Evolutionary conservation across 2,329 filamentous ascomycete genomes (phyloP), one percentile per base, ranked within the genome.

Genomic region (Pseudogymnoascus sp.): DNA sequence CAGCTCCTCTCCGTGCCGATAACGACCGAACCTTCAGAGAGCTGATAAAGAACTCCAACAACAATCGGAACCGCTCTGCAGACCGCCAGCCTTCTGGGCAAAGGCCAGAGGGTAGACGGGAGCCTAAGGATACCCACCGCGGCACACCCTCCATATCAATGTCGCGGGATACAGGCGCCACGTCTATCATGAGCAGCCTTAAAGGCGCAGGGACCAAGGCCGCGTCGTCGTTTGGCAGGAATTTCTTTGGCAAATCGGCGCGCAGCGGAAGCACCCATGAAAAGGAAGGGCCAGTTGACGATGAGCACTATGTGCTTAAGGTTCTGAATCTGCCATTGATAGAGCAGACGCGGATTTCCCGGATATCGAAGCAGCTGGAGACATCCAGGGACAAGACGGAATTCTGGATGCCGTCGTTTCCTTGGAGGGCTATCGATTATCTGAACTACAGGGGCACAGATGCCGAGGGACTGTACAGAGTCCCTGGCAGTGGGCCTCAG

Each of bases 371-470:
- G 75, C 85, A 88, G 31, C 78, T 97, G 45, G 90, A 95, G 71
- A 85, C 89, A 64, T 96, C 92, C 8, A 85, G 87, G 65, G 93
- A 97, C 72, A 97, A 97, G 79, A 97, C 93, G 0, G 93, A 97
- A 71, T 97, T 95, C 72, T 97, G 93, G 93, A 96, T 97, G 92
- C 93, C 93, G 10, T 90, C 92, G 5, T 87, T 97, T 63, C 92
- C 93, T 0, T 97, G 93, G 89, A 83, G 93, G 65, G 95, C 92
- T 63, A 97, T 97, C 67, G 93, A 97, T 76, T 97, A 96, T 73
- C 79, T 97, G 60, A 97, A 97, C 74, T 94, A 92, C 75, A 95
- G 94, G 72, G 91, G 91, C 39, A 94, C 89, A 68, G 92, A 97
- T 70, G 90, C 96, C 39, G 93, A 97, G 74, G 93, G 93, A 3